These are phyloP conservation scores for Aureobasidium sp. DNA, from an alignment of 2,329 filamentous ascomycete species.

Conservation along the genomic window DNA sequence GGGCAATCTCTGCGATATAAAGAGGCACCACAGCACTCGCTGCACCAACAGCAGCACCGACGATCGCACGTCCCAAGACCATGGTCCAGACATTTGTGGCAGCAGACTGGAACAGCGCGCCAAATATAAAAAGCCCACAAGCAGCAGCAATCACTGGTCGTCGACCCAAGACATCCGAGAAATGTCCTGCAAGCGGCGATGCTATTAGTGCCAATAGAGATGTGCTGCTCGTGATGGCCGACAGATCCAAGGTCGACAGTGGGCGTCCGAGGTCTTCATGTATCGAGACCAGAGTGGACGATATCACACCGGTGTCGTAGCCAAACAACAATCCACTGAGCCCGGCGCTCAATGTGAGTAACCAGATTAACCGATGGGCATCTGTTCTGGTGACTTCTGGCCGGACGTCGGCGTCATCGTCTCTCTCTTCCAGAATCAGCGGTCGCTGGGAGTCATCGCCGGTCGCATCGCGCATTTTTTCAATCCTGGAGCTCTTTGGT, in stretches of 20 bases:
- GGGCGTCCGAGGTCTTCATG: slow-evolving; percentile 39
- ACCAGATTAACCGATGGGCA: slow-evolving; percentile 22
- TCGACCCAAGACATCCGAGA: slow-evolving; percentile 45
- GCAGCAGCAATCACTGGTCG: slow-evolving; percentile 46
- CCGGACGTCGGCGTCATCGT: neutral
- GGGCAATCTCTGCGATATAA: slow-evolving; percentile 31
- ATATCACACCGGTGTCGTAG: slow-evolving; percentile 58
- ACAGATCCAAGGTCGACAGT: slow-evolving; percentile 49
- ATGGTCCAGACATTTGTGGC: slow-evolving; percentile 54
- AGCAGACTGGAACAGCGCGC: slow-evolving; percentile 58
- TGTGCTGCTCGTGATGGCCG: slow-evolving; percentile 52
- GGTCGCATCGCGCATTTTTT: neutral
- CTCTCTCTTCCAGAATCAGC: neutral
- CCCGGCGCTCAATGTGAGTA: slow-evolving; percentile 50
- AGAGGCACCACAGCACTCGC: slow-evolving; percentile 78
- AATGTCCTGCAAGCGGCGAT: slow-evolving; percentile 47
- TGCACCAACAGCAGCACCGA: slow-evolving; percentile 66
- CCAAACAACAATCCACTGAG: slow-evolving; percentile 55
- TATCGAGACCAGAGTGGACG: slow-evolving; percentile 52
- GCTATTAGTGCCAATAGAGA: slow-evolving; percentile 52
- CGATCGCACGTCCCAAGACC: slow-evolving; percentile 60
- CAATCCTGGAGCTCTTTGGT: neutral
- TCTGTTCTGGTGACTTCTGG: neutral
- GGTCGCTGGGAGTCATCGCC: slow-evolving; percentile 6
- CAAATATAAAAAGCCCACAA: slow-evolving; percentile 60